Percentiles rank a stretch among this genome's conserved stretches.
These are phyloP conservation scores for Salvia splendens DNA, from an alignment of 257 asterid genomes.

Conservation along the genomic window DNA sequence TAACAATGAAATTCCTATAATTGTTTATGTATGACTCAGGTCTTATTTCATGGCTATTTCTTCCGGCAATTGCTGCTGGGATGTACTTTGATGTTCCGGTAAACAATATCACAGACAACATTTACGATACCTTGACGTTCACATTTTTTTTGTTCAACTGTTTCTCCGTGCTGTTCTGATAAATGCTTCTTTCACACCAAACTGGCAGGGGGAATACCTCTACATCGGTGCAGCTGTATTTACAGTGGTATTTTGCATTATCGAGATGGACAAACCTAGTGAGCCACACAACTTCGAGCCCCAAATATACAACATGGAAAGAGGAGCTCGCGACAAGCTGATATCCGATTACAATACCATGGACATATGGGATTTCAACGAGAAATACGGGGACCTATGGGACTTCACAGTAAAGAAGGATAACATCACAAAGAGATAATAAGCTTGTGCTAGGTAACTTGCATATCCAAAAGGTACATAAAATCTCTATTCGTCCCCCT, in stretches of 20 bases:
- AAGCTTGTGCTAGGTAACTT: neutral
- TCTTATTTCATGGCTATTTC: slow-evolving; percentile 81
- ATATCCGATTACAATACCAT: slow-evolving; percentile 82
- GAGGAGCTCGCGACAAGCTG: slow-evolving; percentile 85
- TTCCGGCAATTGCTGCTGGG: slow-evolving; percentile 72
- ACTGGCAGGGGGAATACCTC: slow-evolving; percentile 76
- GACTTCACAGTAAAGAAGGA: slow-evolving; percentile 71
- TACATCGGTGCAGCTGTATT: slow-evolving; percentile 80
- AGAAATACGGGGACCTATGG: slow-evolving; percentile 84
- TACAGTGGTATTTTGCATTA: slow-evolving; percentile 59
- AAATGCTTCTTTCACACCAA: neutral
- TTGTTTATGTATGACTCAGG: slow-evolving; percentile 42
- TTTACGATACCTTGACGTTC: neutral
- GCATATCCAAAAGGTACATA: slow-evolving; percentile 23
- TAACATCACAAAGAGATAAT: slow-evolving; percentile 61
- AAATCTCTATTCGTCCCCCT: neutral
- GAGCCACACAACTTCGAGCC: slow-evolving; percentile 93
- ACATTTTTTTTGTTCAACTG: neutral
- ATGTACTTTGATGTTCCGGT: slow-evolving; percentile 78
- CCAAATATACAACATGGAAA: slow-evolving; percentile 84
- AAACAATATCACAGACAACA: neutral
- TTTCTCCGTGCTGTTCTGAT: neutral
- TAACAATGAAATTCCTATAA: neutral
- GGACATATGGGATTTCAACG: slow-evolving; percentile 91
- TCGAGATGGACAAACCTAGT: slow-evolving; percentile 89